These are phyloP conservation scores for Xylaria cubensis DNA, from an alignment of 495 filamentous ascomycete species.

Conservation along the genomic window DNA sequence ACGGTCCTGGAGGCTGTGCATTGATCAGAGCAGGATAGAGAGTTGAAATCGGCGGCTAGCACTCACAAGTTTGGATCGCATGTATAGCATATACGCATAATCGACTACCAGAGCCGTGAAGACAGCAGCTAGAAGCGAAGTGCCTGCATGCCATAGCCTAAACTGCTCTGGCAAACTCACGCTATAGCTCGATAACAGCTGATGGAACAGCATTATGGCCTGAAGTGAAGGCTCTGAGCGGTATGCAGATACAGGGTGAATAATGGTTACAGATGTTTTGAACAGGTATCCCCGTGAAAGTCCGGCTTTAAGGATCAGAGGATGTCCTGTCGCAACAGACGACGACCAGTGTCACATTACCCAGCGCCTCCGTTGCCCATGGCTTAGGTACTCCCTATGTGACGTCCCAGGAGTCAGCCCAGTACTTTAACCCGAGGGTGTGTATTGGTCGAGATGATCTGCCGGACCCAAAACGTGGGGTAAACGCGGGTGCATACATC, in stretches of 20 bases:
- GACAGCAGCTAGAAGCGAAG: slow-evolving; percentile 38
- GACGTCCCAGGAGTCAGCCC: not conserved
- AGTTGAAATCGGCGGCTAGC: not conserved
- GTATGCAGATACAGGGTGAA: not conserved
- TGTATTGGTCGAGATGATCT: slow-evolving; percentile 39
- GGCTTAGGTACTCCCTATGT: not conserved
- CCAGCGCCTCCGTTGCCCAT: not conserved
- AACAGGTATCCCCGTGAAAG: slow-evolving; percentile 1
- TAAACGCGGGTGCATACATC: slow-evolving; percentile 21
- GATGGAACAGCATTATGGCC: slow-evolving; percentile 34
- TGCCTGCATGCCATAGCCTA: slow-evolving; percentile 30
- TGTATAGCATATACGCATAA: slow-evolving; percentile 57
- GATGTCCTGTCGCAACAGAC: not conserved
- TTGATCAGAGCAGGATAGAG: slow-evolving; percentile 4
- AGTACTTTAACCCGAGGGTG: slow-evolving; percentile 32
- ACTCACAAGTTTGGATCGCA: slow-evolving; percentile 51
- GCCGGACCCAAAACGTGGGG: slow-evolving; percentile 40
- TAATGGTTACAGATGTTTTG: not conserved
- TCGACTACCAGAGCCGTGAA: slow-evolving; percentile 47
- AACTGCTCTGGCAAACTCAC: slow-evolving; percentile 24
- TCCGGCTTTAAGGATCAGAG: not conserved
- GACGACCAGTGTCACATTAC: not conserved
- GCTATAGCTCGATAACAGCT: slow-evolving; percentile 20
- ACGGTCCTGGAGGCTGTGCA: slow-evolving; percentile 62
- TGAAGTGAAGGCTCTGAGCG: not conserved